Base-by-base conservation (phyloP, 371 early-diverging fungal genomes). In the Blakeslea trispora region DNA sequence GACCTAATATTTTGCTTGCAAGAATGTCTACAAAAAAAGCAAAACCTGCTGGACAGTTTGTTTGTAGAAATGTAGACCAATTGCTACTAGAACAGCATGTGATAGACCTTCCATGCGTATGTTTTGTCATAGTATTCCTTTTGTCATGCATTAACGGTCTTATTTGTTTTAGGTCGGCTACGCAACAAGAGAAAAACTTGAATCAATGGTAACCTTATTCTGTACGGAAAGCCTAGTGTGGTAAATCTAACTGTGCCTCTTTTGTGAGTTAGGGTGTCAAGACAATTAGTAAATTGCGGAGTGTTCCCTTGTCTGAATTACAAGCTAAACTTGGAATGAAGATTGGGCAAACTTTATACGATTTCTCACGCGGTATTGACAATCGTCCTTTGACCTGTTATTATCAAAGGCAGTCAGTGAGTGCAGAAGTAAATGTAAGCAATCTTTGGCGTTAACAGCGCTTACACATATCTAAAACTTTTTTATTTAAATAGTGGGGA, bases 351-450 rank as follows among this genome's bases (percentile, higher is more conserved):
- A 82, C 74, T 60, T 66, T 91, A 0, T 85, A 83, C 45, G 69
- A 84, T 31, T 82, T 70, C 58, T 77, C 87, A 45, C 70, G 87
- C 17, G 96, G 96, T 2, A 81, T 89, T n/a, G 95, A 95, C 64
- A 67, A 81, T 10, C 83, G 92, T 0, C 73, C 74, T 0, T 63
- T 94, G 14, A 75, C 77, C 13, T 74, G 69, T 0, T 75, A 82
- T 41, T 85, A 86, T 52, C 66, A 79, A 10, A 80, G 94, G 18
- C 90, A 90, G 64, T 82, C 84, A 14, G 87, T 95, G 32, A 91
- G 92, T 37, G 91, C 90, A 0, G 88, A 86, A 58, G 81, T 87
- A 3, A 79, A 79, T 53, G 75, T 73, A 69, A 66, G 55, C 48
- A 14, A 11, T 6, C 0, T 13, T 32, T 34, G 17, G 28, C 23